Percentiles rank a stretch among this genome's conserved stretches.
Evolutionary conservation across 257 asterid species (phyloP).

Genomic region (Capsicum pubescens): DNA sequence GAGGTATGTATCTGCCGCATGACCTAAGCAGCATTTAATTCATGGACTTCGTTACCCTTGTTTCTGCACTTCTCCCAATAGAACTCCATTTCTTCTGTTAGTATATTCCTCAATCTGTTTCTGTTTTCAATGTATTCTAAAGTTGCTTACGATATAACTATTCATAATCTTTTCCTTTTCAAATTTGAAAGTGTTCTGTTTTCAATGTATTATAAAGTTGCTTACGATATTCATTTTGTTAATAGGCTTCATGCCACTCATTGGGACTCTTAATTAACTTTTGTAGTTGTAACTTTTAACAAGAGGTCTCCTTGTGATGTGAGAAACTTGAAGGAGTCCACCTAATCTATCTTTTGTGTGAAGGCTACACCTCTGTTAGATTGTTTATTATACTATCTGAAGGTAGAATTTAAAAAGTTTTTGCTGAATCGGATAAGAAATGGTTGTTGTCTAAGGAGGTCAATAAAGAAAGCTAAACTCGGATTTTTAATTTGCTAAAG

Average conservation of each 20-base stretch:
- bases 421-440: not conserved
- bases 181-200: not conserved
- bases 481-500: not conserved
- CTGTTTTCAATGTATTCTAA: not conserved
- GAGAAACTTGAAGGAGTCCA: constrained; percentile 16
- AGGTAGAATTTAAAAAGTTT: too few species aligned
- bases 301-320: not conserved
- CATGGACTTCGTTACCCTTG: not conserved
- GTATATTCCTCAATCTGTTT: not conserved
- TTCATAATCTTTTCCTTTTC: not conserved
- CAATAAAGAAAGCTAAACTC: not conserved
- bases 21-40: not conserved
- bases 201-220: too few species aligned
- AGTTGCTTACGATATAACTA: not conserved
- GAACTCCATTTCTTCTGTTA: not conserved
- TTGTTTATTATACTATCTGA: not conserved
- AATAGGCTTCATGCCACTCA: not conserved
- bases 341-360: not conserved
- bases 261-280: not conserved
- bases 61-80: not conserved
- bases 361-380: not conserved
- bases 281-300: not conserved
- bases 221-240: not conserved
- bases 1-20: constrained; percentile 55
- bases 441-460: constrained; percentile 9